Evolutionary conservation across 2,329 filamentous ascomycete genomes (phyloP).

Genomic region (Colletotrichum lindemuthianum): DNA sequence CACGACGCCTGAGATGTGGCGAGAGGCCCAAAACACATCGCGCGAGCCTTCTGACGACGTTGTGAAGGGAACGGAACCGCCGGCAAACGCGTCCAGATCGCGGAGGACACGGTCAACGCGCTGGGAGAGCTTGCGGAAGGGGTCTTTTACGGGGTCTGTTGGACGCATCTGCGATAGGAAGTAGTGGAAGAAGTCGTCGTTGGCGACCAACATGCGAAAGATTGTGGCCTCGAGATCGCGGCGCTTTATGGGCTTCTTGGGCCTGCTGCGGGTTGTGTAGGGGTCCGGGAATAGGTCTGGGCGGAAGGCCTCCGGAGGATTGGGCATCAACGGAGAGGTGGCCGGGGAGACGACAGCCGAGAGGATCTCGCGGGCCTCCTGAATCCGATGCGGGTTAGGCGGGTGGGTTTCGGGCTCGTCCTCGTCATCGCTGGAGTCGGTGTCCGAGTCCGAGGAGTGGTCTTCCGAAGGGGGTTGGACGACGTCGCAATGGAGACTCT

Average conservation of each 20-base stretch:
- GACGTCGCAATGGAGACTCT: constrained; percentile 61
- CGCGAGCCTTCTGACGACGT: constrained; percentile 44
- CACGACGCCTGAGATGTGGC: constrained; percentile 56
- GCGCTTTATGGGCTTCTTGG: constrained; percentile 50
- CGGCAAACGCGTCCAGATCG: constrained; percentile 51
- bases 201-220: constrained; percentile 63
- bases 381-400: constrained; percentile 50
- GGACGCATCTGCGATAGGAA: constrained; percentile 58
- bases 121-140: constrained; percentile 59
- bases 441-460: constrained; percentile 41
- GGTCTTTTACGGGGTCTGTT: constrained; percentile 55
- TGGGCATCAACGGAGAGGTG: constrained; percentile 39
- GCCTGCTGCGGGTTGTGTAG: constrained; percentile 33
- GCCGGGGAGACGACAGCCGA: constrained; percentile 47
- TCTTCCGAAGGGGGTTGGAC: constrained; percentile 39
- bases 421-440: constrained; percentile 35
- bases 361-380: constrained; percentile 62
- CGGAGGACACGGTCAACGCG: constrained; percentile 58
- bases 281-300: constrained; percentile 55
- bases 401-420: constrained; percentile 27
- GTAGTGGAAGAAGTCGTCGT: constrained; percentile 65
- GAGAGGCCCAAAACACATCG: constrained; percentile 60
- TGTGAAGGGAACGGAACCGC: constrained; percentile 5
- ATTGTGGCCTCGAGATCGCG: constrained; percentile 62
- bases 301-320: constrained; percentile 53